These are phyloP conservation scores for Hanseniaspora sp. DNA, from an alignment of 1,139 yeast genomes.

Conservation along the genomic window DNA sequence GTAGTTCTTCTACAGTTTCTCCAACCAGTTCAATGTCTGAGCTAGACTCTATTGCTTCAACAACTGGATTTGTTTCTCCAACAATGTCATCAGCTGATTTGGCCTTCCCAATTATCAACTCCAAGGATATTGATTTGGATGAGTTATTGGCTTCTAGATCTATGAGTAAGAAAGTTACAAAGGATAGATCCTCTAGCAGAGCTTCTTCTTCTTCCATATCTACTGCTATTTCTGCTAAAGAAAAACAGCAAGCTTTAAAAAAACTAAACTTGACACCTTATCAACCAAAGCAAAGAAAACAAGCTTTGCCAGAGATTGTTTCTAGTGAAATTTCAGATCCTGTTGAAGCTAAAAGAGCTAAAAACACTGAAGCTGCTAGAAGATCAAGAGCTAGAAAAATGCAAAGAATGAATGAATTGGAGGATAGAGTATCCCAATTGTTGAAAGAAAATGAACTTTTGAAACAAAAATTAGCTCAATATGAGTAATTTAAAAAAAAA, in stretches of 20 bases:
- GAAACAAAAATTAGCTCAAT: conserved; percentile 11
- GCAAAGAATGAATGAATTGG: conserved; percentile 77
- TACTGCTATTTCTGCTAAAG: not conserved
- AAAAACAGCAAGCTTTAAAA: not conserved
- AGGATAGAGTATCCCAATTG: conserved; percentile 59
- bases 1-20: not conserved
- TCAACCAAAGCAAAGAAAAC: conserved; percentile 49
- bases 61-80: not conserved
- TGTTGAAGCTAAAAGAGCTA: conserved; percentile 70
- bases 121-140: not conserved
- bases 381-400: conserved; percentile 88
- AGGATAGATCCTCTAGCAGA: conserved; percentile 11
- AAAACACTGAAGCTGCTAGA: conserved; percentile 95
- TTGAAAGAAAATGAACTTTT: conserved; percentile 16
- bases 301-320: conserved; percentile 57
- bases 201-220: conserved; percentile 3
- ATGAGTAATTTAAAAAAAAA: not conserved
- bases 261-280: conserved; percentile 34
- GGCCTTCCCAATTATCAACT: not conserved
- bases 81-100: conserved; percentile 1
- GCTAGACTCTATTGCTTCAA: not conserved
- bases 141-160: not conserved
- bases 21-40: conserved; percentile 8
- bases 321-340: conserved; percentile 50
- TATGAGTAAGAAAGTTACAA: not conserved